Evolutionary conservation across 2,329 filamentous ascomycete species (phyloP).

Genomic region (Fusarium nygamai): DNA sequence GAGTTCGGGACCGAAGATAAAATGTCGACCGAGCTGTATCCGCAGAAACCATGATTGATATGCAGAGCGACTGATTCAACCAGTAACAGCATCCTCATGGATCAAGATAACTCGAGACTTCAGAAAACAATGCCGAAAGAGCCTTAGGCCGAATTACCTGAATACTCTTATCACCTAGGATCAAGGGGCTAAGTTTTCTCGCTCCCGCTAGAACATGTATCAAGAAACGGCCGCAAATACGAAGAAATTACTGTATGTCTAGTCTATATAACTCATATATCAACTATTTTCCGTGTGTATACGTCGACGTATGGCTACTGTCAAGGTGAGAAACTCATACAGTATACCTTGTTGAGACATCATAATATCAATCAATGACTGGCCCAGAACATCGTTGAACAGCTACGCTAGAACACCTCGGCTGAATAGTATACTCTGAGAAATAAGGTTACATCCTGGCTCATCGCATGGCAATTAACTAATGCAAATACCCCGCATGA

Average conservation of each 20-base stretch:
- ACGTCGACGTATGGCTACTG: accelerated
- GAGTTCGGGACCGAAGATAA: not conserved
- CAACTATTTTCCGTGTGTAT: too few species aligned
- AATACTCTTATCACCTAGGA: not conserved
- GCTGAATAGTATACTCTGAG: not conserved
- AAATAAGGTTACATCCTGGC: not conserved
- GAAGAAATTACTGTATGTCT: not conserved
- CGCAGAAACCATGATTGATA: not conserved
- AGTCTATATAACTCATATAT: accelerated
- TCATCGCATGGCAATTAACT: not conserved
- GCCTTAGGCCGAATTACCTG: not conserved
- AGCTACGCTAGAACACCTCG: too few species aligned
- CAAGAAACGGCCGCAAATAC: too few species aligned
- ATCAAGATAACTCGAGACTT: not conserved
- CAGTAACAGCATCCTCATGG: not conserved
- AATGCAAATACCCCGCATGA: not conserved
- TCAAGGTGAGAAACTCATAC: too few species aligned
- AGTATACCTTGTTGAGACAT: not conserved
- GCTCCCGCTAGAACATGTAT: not conserved
- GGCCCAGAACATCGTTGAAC: accelerated
- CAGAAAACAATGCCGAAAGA: not conserved
- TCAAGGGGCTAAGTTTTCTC: not conserved
- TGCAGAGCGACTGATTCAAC: not conserved
- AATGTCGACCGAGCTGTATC: not conserved
- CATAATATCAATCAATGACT: not conserved